Conservation (phyloP, 164 flowering plant genomes). For the Liquidambar formosana region DNA sequence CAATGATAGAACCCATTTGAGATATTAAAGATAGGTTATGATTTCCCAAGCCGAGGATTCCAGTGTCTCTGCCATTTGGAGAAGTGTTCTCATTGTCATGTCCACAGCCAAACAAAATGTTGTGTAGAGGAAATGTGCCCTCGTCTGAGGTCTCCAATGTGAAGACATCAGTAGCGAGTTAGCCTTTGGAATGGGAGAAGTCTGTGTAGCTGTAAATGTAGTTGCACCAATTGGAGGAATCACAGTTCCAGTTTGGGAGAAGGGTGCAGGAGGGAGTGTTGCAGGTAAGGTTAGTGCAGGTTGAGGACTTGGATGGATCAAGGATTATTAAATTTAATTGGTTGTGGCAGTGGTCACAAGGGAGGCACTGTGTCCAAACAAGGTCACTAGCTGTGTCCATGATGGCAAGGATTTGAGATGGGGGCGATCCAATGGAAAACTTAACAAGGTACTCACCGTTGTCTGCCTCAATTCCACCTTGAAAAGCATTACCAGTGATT, state of each 20-base stretch:
- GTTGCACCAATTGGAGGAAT: too few relatives aligned
- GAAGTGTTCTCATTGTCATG: not conserved
- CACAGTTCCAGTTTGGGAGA: conserved; percentile 1
- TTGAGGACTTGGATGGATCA: conserved; percentile 14
- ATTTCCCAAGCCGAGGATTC: conserved; percentile 11
- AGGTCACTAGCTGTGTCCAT: conserved; percentile 24
- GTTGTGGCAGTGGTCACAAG: conserved; percentile 2
- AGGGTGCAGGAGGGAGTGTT: not conserved
- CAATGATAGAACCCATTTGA: not conserved
- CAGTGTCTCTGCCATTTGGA: not conserved
- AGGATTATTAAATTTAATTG: not conserved
- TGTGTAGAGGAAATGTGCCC: not conserved
- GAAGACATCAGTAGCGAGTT: conserved; percentile 5
- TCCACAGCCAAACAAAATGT: conserved; percentile 12
- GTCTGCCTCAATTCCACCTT: not conserved
- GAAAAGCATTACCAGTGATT: not conserved
- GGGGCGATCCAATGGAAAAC: too few relatives aligned
- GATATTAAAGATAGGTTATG: too few relatives aligned
- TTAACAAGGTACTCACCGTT: too few relatives aligned
- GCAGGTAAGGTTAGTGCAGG: conserved; percentile 10
- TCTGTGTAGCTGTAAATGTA: not conserved
- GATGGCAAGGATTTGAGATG: not conserved
- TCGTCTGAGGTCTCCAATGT: conserved; percentile 12
- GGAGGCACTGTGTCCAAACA: conserved; percentile 13
- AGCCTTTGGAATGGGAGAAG: not conserved